These are phyloP conservation scores for Calonectria honghensis DNA, from an alignment of 2,329 filamentous ascomycete genomes.

Conservation along the genomic window DNA sequence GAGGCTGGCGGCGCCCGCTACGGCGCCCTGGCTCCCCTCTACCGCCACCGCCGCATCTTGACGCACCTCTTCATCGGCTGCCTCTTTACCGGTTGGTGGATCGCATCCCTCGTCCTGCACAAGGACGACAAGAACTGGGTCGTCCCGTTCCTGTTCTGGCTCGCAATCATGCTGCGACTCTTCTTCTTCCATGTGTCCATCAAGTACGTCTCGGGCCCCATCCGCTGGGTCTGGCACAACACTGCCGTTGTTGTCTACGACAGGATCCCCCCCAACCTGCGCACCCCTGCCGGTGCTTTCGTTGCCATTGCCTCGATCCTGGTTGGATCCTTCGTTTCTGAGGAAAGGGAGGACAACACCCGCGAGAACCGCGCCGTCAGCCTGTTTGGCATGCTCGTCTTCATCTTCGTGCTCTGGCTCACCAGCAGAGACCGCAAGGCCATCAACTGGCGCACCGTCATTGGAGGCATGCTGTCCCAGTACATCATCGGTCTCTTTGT, in stretches of 20 bases:
- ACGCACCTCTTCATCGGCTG: slow-evolving; percentile 67
- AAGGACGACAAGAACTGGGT: slow-evolving; percentile 85
- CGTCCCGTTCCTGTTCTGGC: slow-evolving; percentile 88
- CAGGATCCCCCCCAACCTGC: slow-evolving; percentile 79
- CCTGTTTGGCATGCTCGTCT: slow-evolving; percentile 84
- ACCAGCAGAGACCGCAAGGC: slow-evolving; percentile 82
- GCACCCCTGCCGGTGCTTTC: slow-evolving; percentile 77
- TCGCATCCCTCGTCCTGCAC: slow-evolving; percentile 83
- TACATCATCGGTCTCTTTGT: slow-evolving; percentile 94
- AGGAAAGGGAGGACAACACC: slow-evolving; percentile 84
- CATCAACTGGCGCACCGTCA: slow-evolving; percentile 86
- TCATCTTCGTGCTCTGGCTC: slow-evolving; percentile 79
- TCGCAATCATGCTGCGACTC: slow-evolving; percentile 83
- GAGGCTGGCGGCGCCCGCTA: slow-evolving; percentile 45
- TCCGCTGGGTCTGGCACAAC: slow-evolving; percentile 80
- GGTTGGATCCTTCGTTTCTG: slow-evolving; percentile 84
- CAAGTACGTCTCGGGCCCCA: slow-evolving; percentile 78
- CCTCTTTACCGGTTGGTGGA: slow-evolving; percentile 80
- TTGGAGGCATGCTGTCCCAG: slow-evolving; percentile 91
- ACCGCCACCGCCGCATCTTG: slow-evolving; percentile 66
- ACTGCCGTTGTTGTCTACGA: slow-evolving; percentile 76
- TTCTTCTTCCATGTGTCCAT: slow-evolving; percentile 84
- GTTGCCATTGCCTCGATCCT: slow-evolving; percentile 83
- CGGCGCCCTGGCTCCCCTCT: slow-evolving; percentile 60
- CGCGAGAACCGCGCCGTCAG: slow-evolving; percentile 87